Conservation (phyloP, 129 eudicot species). For the Artemisia tridentata region DNA sequence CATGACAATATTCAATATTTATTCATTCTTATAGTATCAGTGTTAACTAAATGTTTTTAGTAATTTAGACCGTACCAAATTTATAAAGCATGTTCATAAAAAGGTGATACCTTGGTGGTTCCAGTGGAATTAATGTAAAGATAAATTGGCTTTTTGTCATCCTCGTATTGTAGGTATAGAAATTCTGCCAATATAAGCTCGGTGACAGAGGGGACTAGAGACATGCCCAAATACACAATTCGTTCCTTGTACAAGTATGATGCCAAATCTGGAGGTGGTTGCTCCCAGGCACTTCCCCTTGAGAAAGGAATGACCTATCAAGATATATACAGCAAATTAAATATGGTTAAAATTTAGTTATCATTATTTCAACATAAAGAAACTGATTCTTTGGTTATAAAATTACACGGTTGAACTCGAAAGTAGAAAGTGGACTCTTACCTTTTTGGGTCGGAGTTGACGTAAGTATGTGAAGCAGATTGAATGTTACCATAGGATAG, state of each 20-base stretch:
- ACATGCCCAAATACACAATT: slow-evolving; percentile 89
- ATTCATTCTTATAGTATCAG: not conserved
- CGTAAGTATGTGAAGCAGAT: too few species aligned
- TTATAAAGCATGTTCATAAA: not conserved
- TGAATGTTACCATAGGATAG: too few species aligned
- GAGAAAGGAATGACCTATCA: slow-evolving; percentile 89
- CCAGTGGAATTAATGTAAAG: slow-evolving; percentile 93
- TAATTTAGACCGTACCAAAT: not conserved
- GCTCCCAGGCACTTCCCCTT: slow-evolving; percentile 78
- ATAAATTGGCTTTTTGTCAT: slow-evolving; percentile 75
- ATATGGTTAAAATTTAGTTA: not conserved
- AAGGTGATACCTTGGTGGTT: slow-evolving; percentile 67
- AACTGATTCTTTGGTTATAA: not conserved
- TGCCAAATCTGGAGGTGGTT: slow-evolving; percentile 95
- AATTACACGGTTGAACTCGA: not conserved
- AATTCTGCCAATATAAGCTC: slow-evolving; percentile 80
- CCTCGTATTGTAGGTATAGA: slow-evolving; percentile 74
- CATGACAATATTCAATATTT: not conserved
- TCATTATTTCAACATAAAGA: slow-evolving; percentile 4
- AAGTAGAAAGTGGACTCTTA: not conserved
- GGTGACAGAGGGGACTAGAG: slow-evolving; percentile 71
- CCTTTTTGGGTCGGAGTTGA: too few species aligned
- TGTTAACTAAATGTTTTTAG: not conserved
- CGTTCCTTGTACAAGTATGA: slow-evolving; percentile 71
- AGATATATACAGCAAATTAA: not conserved